phyloP scores from a whole-genome alignment of 805 yeast species.

The Suhomyces sp. region DNA sequence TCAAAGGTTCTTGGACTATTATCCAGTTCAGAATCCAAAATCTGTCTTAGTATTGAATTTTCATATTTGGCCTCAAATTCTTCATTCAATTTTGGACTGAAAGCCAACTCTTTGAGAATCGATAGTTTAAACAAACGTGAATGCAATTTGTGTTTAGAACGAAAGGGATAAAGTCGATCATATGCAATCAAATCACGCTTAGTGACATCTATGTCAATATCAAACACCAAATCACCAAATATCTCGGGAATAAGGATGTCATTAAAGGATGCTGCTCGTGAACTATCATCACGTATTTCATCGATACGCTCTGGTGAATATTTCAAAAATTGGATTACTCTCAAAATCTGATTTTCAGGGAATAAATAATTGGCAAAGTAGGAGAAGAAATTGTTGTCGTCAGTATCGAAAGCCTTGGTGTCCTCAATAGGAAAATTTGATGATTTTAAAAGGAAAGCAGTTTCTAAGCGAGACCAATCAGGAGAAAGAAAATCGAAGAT shows the following conservation, averaged over 20 bases:
- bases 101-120: conserved; percentile 10
- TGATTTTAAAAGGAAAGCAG: not conserved
- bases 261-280: not conserved
- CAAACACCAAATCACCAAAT: conserved; percentile 7
- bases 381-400: conserved; percentile 3
- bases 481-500: conserved; percentile 8
- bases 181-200: conserved; percentile 3
- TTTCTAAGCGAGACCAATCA: conserved; percentile 4
- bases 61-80: conserved; percentile 15
- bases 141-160: conserved; percentile 1
- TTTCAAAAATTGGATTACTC: not conserved
- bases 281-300: not conserved
- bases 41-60: conserved; percentile 14
- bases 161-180: conserved; percentile 4
- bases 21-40: conserved; percentile 13
- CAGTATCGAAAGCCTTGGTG: conserved; percentile 2
- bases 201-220: conserved; percentile 4
- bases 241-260: not conserved
- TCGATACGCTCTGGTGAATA: not conserved
- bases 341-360: conserved; percentile 7
- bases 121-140: conserved; percentile 6
- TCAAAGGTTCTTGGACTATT: conserved; percentile 14
- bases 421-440: not conserved
- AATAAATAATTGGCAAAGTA: conserved; percentile 9
- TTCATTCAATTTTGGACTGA: conserved; percentile 11